These are phyloP conservation scores for Aureobasidium sp. DNA, from an alignment of 2,329 filamentous ascomycete species.

Conservation along the genomic window DNA sequence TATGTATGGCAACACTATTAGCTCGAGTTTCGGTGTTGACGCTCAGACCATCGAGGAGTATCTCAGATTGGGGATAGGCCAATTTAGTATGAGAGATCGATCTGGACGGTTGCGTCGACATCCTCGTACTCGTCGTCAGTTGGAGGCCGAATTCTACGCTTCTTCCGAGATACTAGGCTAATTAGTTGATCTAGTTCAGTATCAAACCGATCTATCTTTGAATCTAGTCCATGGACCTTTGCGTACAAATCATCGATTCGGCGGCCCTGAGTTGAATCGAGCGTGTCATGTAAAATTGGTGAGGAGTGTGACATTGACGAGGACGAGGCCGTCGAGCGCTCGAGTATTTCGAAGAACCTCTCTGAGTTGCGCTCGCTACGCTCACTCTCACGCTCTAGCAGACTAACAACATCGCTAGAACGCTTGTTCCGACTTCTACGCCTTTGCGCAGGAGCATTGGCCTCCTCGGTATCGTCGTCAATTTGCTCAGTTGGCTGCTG, in stretches of 20 bases:
- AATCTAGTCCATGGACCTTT: background rate
- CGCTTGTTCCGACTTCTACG: background rate
- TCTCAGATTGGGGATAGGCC: too few relatives aligned
- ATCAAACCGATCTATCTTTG: too few relatives aligned
- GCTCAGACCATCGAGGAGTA: too few relatives aligned
- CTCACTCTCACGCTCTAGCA: too few relatives aligned
- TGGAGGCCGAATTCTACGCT: background rate
- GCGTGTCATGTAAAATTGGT: too few relatives aligned
- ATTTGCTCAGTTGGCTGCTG: background rate
- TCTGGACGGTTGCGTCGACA: too few relatives aligned
- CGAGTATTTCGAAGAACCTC: background rate
- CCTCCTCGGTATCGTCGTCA: background rate
- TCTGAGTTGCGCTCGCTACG: too few relatives aligned
- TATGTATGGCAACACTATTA: background rate
- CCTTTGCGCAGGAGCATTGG: background rate
- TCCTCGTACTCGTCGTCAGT: too few relatives aligned
- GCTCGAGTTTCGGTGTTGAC: background rate
- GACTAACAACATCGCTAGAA: background rate
- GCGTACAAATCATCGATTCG: background rate
- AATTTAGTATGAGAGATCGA: too few relatives aligned
- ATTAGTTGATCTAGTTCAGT: background rate
- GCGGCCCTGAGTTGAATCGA: too few relatives aligned
- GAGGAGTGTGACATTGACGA: background rate
- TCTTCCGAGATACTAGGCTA: background rate
- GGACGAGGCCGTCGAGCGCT: background rate